phyloP scores from a whole-genome alignment of 768 basidiomycete genomes.

The Daedaleopsis nitida region DNA sequence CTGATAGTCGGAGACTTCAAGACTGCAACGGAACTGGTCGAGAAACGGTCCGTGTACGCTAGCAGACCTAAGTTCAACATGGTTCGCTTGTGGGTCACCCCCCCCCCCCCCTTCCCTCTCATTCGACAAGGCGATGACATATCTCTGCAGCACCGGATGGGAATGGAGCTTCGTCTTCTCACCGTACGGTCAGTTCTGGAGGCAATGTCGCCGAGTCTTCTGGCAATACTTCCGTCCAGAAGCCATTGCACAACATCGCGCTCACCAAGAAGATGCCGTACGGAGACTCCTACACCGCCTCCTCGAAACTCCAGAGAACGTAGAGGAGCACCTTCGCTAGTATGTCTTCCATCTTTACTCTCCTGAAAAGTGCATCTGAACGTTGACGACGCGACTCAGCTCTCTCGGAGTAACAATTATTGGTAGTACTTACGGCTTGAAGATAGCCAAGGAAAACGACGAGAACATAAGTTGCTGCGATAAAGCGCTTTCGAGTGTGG shows the following conservation, averaged over 20 bases:
- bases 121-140: background rate
- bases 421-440: background rate
- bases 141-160: constrained; percentile 26
- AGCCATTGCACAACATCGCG: background rate
- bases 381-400: background rate
- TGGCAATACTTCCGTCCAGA: constrained; percentile 28
- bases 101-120: background rate
- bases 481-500: background rate
- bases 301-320: background rate
- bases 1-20: background rate
- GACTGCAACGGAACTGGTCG: background rate
- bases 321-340: background rate
- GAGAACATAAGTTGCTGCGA: background rate
- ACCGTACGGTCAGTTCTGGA: constrained; percentile 29
- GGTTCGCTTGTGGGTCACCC: background rate
- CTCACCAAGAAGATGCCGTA: background rate
- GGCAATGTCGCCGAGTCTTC: constrained; percentile 26
- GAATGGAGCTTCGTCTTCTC: constrained; percentile 27
- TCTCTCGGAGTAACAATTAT: background rate
- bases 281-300: background rate
- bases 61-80: background rate
- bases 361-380: background rate
- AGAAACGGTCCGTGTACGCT: background rate
- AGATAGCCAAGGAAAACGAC: background rate
- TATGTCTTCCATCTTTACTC: background rate